A percentile compares a stretch with the other conserved stretches of the same genome.
Evolutionary conservation across 805 yeast genomes (phyloP).

Genomic region (Zygotorulaspora danielsina): DNA sequence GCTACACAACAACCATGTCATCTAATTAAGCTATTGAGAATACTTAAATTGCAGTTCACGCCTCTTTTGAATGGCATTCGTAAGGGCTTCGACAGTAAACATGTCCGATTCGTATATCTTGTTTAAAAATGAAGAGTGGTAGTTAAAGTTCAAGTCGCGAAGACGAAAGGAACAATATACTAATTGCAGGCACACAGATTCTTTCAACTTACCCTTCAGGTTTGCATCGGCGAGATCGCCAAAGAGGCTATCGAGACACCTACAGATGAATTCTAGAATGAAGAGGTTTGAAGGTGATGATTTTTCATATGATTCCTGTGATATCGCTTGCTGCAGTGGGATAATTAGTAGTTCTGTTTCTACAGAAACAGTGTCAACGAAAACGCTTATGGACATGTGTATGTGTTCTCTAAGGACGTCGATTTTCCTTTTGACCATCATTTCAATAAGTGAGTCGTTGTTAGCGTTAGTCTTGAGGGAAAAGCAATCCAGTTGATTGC

Average conservation of each 20-base stretch:
- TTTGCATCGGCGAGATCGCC: conserved; percentile 24
- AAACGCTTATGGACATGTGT: conserved; percentile 28
- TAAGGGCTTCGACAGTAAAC: conserved; percentile 24
- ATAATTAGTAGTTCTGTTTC: conserved; percentile 25
- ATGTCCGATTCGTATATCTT: conserved; percentile 25
- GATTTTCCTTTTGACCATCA: conserved; percentile 60
- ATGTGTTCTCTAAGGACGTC: conserved; percentile 76
- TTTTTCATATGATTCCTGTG: conserved; percentile 2
- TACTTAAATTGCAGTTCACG: conserved; percentile 33
- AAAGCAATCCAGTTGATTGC: conserved; percentile 50
- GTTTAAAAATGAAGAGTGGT: conserved; percentile 31
- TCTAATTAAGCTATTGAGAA: conserved; percentile 6
- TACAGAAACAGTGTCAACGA: conserved; percentile 27
- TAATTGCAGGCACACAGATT: conserved; percentile 73
- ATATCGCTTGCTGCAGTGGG: conserved; percentile 5
- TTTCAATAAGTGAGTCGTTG: conserved; percentile 26
- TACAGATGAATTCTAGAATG: conserved; percentile 36
- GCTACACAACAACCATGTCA: too few relatives aligned
- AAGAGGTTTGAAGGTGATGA: conserved; percentile 24
- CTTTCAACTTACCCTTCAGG: conserved; percentile 42
- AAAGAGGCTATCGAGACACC: conserved; percentile 32
- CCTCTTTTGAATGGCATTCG: conserved; percentile 31
- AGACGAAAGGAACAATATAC: conserved; percentile 87
- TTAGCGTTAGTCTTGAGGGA: conserved; percentile 17
- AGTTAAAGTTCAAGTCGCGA: conserved; percentile 39